A percentile compares a stretch with the other conserved stretches of the same genome.
phyloP scores from a whole-genome alignment of 306 rosid species.

The Quercus engelmannii region DNA sequence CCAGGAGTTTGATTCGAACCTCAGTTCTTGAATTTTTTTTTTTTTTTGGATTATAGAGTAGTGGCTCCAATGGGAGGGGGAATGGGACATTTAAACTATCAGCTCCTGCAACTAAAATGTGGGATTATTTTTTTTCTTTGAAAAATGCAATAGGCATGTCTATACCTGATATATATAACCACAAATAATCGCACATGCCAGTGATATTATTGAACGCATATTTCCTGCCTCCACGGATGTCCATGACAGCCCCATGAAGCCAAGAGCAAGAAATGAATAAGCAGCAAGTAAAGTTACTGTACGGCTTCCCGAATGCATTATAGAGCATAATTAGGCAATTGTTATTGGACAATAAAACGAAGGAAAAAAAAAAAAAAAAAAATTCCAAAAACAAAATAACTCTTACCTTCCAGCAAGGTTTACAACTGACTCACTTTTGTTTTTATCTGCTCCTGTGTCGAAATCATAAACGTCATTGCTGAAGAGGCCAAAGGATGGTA shows the following conservation, averaged over 20 bases:
- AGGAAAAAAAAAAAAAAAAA: not conserved
- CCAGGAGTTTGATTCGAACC: not conserved
- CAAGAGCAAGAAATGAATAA: slow-evolving; percentile 59
- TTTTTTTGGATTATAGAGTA: too few species aligned
- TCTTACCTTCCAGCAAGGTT: slow-evolving; percentile 74
- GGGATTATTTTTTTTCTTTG: not conserved
- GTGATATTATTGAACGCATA: slow-evolving; percentile 53
- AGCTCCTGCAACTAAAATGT: not conserved
- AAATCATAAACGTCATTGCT: slow-evolving; percentile 92
- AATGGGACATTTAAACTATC: not conserved
- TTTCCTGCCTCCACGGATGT: slow-evolving; percentile 57
- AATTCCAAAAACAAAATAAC: slow-evolving; percentile 4
- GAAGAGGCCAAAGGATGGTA: slow-evolving; percentile 16
- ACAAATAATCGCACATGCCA: slow-evolving; percentile 60
- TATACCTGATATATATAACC: slow-evolving; percentile 85
- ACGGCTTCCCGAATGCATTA: slow-evolving; percentile 56
- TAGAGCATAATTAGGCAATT: slow-evolving; percentile 19
- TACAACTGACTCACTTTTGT: slow-evolving; percentile 82
- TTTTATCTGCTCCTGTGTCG: slow-evolving; percentile 85
- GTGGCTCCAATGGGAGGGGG: too few species aligned
- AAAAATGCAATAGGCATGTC: not conserved
- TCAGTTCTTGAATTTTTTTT: too few species aligned
- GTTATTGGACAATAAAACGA: not conserved
- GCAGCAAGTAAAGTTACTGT: slow-evolving; percentile 68
- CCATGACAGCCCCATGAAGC: slow-evolving; percentile 70